Evolutionary conservation across 371 early-diverging fungal genomes (phyloP).

Genomic region (Mortierella sp.): DNA sequence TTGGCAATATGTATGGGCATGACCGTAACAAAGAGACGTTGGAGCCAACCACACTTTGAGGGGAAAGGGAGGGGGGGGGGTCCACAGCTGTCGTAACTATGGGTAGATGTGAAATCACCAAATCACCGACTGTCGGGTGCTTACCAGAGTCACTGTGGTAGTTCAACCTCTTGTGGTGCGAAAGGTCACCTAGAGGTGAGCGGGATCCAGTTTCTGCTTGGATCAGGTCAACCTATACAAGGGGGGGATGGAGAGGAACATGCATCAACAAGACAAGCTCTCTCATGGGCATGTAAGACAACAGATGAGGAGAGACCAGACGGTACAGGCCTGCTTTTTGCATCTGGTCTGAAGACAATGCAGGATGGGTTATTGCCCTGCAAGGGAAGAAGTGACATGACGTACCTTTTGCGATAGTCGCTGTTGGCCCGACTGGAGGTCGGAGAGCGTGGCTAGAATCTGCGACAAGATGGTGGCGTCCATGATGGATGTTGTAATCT

Average conservation of each 20-base stretch:
- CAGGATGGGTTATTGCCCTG: not conserved
- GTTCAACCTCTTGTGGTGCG: not conserved
- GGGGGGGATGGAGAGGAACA: no score
- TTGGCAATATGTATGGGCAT: no score
- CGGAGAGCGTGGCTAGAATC: slow-evolving; percentile 21
- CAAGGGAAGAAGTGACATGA: not conserved
- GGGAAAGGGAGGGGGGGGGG: no score
- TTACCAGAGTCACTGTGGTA: slow-evolving; percentile 6
- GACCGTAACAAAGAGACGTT: no score
- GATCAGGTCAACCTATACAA: slow-evolving; percentile 27
- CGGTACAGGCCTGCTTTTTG: no score
- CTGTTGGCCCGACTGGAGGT: slow-evolving; percentile 23
- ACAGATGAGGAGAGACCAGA: no score
- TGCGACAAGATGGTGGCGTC: slow-evolving; percentile 21
- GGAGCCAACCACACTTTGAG: no score
- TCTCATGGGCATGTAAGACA: not conserved
- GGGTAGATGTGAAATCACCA: no score
- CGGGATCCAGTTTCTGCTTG: slow-evolving; percentile 7
- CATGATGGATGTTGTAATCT: slow-evolving; percentile 6
- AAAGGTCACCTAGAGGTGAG: not conserved
- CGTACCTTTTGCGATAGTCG: slow-evolving; percentile 30
- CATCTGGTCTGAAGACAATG: no score
- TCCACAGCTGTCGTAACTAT: no score
- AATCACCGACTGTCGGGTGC: not conserved
- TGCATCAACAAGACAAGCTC: no score